phyloP scores from a whole-genome alignment of 495 filamentous ascomycete species.

The Chaetomium tenue region DNA sequence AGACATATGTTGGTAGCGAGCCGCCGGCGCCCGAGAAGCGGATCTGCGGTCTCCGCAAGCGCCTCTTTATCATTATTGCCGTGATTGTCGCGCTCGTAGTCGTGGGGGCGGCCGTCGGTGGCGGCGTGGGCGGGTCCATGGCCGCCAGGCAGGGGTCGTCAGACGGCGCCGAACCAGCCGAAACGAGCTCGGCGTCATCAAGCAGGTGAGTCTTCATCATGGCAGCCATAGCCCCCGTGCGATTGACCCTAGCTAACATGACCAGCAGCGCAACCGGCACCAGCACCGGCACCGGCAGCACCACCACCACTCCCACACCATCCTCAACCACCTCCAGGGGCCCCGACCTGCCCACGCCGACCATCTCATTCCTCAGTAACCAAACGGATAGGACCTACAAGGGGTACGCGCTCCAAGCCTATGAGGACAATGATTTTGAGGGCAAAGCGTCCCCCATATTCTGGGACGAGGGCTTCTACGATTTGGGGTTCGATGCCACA shows the following conservation, averaged over 20 bases:
- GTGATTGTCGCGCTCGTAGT: conserved; percentile 24
- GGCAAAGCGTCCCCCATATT: no score
- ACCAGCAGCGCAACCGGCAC: background rate
- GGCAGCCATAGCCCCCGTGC: background rate
- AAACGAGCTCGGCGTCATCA: conserved; percentile 1
- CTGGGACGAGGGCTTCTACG: no score
- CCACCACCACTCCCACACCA: background rate
- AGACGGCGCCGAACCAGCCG: background rate
- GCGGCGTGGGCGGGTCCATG: conserved; percentile 30
- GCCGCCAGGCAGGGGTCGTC: conserved; percentile 5
- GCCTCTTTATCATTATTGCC: conserved; percentile 29
- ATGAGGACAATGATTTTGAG: no score
- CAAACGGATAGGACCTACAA: conserved; percentile 13
- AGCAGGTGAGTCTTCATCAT: background rate
- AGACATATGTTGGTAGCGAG: background rate
- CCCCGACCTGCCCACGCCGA: background rate
- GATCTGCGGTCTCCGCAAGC: conserved; percentile 30
- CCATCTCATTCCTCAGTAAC: conserved; percentile 26
- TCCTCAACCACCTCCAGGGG: conserved; percentile 11
- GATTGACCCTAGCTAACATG: conserved; percentile 1
- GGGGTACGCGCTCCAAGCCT: conserved; percentile 22
- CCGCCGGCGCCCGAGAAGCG: conserved; percentile 5
- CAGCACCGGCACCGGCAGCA: no score
- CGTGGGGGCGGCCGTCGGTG: conserved; percentile 31
- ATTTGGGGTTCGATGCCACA: no score